These are phyloP conservation scores for Ogataea hybrid DNA, from an alignment of 1,139 yeast genomes.

Conservation along the genomic window DNA sequence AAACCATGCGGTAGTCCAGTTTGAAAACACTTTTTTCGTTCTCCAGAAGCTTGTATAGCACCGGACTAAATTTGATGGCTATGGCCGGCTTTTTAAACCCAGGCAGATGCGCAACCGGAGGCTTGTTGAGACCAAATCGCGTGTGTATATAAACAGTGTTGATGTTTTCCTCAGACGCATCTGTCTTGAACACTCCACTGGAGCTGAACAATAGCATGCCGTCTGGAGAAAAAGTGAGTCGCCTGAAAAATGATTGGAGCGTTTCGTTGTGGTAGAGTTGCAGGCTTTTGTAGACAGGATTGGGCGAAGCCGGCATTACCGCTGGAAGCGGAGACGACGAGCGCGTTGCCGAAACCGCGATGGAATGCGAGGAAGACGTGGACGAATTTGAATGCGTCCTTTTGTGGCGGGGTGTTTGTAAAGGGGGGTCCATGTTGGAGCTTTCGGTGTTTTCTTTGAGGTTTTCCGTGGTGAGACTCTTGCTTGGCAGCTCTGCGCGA, in stretches of 20 bases:
- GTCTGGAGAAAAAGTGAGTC: slow-evolving; percentile 85
- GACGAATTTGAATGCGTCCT: slow-evolving; percentile 33
- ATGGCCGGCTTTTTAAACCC: slow-evolving; percentile 83
- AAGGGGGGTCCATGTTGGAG: slow-evolving; percentile 32
- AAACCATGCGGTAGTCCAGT: slow-evolving; percentile 74
- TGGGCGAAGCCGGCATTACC: slow-evolving; percentile 31
- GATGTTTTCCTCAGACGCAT: slow-evolving; percentile 32
- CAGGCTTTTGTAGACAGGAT: slow-evolving; percentile 33
- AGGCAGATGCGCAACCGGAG: slow-evolving; percentile 76
- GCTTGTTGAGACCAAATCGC: slow-evolving; percentile 61
- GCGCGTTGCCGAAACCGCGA: slow-evolving; percentile 20
- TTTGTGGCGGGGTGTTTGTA: slow-evolving; percentile 31
- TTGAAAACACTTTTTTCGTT: slow-evolving; percentile 38
- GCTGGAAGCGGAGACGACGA: slow-evolving; percentile 30
- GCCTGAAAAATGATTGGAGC: slow-evolving; percentile 82
- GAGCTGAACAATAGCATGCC: slow-evolving; percentile 82
- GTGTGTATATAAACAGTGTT: slow-evolving; percentile 80
- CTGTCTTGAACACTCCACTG: slow-evolving; percentile 61
- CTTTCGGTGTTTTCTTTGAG: slow-evolving; percentile 17
- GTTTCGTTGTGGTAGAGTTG: slow-evolving; percentile 80
- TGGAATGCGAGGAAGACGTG: slow-evolving; percentile 28
- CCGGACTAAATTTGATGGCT: slow-evolving; percentile 75
- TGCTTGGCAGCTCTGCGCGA: slow-evolving; percentile 45
- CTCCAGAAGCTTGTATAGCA: slow-evolving; percentile 45
- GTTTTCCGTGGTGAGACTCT: slow-evolving; percentile 25